Conservation (phyloP, 2,329 filamentous ascomycete species). For the Ascomycota sp. region DNA sequence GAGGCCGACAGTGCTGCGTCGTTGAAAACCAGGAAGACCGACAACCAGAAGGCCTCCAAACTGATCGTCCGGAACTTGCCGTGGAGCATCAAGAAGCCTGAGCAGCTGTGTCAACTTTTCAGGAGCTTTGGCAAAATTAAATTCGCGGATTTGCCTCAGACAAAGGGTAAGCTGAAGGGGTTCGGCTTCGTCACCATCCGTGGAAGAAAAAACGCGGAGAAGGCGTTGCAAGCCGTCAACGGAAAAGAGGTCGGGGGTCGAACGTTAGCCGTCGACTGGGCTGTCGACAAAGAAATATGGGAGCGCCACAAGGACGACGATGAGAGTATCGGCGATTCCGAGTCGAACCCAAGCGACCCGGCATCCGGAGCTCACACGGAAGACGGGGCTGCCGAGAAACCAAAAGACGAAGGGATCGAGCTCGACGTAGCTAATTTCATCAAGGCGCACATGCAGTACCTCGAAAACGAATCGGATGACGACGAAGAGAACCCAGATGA, state of each 20-base stretch:
- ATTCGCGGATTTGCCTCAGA: slow-evolving; percentile 61
- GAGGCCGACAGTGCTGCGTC: slow-evolving; percentile 16
- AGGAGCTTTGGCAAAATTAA: slow-evolving; percentile 80
- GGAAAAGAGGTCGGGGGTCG: slow-evolving; percentile 77
- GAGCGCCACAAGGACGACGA: slow-evolving; percentile 31
- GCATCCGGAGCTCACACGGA: slow-evolving; percentile 11
- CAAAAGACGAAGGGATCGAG: slow-evolving; percentile 19
- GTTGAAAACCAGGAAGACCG: slow-evolving; percentile 33
- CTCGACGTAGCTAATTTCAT: slow-evolving; percentile 31
- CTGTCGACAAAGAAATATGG: slow-evolving; percentile 79
- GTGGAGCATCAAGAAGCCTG: slow-evolving; percentile 77
- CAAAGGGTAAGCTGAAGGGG: slow-evolving; percentile 53
- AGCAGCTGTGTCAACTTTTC: slow-evolving; percentile 62
- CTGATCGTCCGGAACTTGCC: slow-evolving; percentile 82
- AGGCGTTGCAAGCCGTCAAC: slow-evolving; percentile 64
- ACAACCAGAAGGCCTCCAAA: slow-evolving; percentile 42
- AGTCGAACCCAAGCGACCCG: slow-evolving; percentile 10
- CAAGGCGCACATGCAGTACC: slow-evolving; percentile 32
- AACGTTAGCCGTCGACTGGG: slow-evolving; percentile 84
- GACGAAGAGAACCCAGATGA: slow-evolving; percentile 20
- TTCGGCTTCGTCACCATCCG: slow-evolving; percentile 86
- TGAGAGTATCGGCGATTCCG: slow-evolving; percentile 15
- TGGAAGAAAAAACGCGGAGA: slow-evolving; percentile 76
- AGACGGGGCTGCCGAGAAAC: slow-evolving; percentile 8
- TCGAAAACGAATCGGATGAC: slow-evolving; percentile 32